These are phyloP conservation scores for Penicillium pancosmium DNA, from an alignment of 495 filamentous ascomycete species.

Conservation along the genomic window DNA sequence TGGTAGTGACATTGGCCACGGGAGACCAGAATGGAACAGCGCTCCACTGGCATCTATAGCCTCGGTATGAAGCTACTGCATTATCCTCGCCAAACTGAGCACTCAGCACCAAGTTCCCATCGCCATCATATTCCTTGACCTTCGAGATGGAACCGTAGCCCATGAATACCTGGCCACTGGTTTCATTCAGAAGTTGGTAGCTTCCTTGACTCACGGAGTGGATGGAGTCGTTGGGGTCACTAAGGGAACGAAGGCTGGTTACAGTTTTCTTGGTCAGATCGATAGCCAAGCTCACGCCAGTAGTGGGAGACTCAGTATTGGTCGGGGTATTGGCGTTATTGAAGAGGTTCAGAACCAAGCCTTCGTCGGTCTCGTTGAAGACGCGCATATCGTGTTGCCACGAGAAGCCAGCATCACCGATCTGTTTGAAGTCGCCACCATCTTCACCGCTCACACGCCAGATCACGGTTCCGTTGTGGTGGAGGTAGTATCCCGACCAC, in stretches of 20 bases:
- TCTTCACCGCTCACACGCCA: constrained; percentile 45
- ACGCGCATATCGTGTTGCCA: constrained; percentile 49
- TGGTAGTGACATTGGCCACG: constrained; percentile 26
- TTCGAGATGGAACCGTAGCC: constrained; percentile 53
- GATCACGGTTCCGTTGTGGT: constrained; percentile 38
- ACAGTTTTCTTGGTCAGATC: constrained; percentile 45
- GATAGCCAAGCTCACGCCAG: constrained; percentile 42
- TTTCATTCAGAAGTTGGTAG: constrained; percentile 41
- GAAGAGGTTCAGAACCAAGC: constrained; percentile 33
- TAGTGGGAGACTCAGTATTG: constrained; percentile 32
- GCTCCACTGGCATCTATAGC: constrained; percentile 44
- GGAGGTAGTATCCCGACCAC: constrained; percentile 40
- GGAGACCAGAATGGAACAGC: constrained; percentile 43
- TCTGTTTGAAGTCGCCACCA: constrained; percentile 45
- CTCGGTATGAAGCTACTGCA: constrained; percentile 44
- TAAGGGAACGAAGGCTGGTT: constrained; percentile 35
- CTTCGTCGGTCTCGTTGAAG: constrained; percentile 36
- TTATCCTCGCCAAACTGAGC: constrained; percentile 43
- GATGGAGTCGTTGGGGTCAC: constrained; percentile 37
- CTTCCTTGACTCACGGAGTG: constrained; percentile 51
- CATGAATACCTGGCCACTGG: constrained; percentile 45
- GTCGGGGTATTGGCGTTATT: constrained; percentile 41
- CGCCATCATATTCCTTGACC: constrained; percentile 49
- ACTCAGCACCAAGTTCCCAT: constrained; percentile 36
- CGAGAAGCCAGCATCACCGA: constrained; percentile 42